Percentiles rank a stretch among this genome's conserved stretches.
These are phyloP conservation scores for Articulospora tetracladia DNA, from an alignment of 495 filamentous ascomycete genomes.

Conservation along the genomic window DNA sequence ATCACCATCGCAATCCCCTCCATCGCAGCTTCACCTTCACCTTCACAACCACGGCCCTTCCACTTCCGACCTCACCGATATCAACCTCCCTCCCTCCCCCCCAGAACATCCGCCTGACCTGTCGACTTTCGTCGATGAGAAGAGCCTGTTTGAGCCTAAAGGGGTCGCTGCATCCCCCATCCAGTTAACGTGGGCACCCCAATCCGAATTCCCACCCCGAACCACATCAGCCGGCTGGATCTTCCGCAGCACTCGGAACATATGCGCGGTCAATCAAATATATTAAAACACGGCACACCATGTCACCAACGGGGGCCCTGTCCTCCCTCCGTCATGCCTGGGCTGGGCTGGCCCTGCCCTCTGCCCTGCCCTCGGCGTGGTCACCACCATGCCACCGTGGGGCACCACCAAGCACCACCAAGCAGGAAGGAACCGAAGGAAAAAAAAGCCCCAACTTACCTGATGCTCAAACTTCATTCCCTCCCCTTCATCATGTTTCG, in stretches of 20 bases:
- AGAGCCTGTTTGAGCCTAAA: not conserved
- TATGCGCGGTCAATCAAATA: conserved; percentile 1
- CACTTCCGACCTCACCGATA: not conserved
- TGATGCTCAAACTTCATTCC: not conserved
- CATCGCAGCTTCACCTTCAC: not conserved
- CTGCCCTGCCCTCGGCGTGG: too few relatives aligned
- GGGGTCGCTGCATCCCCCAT: not conserved
- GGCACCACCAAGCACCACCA: too few relatives aligned
- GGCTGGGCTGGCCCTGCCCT: too few relatives aligned
- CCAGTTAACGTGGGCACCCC: not conserved
- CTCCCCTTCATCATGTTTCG: not conserved
- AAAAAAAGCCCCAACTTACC: not conserved
- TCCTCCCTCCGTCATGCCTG: not conserved
- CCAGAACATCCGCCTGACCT: not conserved
- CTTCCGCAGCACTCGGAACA: not conserved
- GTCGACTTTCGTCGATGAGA: not conserved
- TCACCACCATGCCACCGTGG: too few relatives aligned
- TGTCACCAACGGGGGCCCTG: too few relatives aligned
- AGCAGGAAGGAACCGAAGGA: not conserved
- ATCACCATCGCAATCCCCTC: not conserved
- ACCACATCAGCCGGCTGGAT: not conserved
- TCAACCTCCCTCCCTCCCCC: too few relatives aligned
- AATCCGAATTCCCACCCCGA: not conserved
- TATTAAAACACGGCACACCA: not conserved
- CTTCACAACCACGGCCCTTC: not conserved